Conservation (phyloP, 306 rosid genomes). For the Lupinus albus region DNA sequence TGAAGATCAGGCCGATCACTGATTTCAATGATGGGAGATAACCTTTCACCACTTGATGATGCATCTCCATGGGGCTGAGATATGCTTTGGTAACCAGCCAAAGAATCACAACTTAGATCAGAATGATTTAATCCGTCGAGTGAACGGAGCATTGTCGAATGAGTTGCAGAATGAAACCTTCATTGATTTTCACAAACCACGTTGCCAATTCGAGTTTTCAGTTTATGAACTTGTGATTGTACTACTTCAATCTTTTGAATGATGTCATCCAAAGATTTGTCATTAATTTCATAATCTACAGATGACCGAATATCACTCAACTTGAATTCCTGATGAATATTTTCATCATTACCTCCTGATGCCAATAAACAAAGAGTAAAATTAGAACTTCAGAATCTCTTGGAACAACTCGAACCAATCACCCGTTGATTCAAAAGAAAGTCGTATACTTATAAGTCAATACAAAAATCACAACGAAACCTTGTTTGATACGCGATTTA, state of each 20-base stretch:
- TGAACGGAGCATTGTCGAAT: conserved; percentile 41
- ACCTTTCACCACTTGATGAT: conserved; percentile 40
- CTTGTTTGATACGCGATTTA: conserved; percentile 6
- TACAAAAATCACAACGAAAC: neutral
- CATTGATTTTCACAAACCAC: conserved; percentile 52
- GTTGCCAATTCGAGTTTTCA: conserved; percentile 59
- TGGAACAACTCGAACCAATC: neutral
- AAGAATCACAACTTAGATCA: conserved; percentile 42
- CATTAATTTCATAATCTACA: conserved; percentile 42
- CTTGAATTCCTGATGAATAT: conserved; percentile 43
- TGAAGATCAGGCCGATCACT: conserved; percentile 32
- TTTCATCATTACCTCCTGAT: conserved; percentile 45
- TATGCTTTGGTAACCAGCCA: conserved; percentile 36
- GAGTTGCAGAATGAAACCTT: conserved; percentile 46
- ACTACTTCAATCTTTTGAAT: conserved; percentile 56
- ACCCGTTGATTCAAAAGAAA: neutral
- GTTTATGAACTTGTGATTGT: conserved; percentile 48
- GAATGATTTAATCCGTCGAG: conserved; percentile 34
- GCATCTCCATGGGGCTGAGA: conserved; percentile 49
- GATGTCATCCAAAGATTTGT: conserved; percentile 48
- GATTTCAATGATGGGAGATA: conserved; percentile 40
- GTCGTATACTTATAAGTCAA: neutral
- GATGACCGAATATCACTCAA: conserved; percentile 49
- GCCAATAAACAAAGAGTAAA: neutral
- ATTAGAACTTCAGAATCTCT: conserved; percentile 13